Conservation (phyloP, 441 rosid genomes). For the Corymbia calophylla region DNA sequence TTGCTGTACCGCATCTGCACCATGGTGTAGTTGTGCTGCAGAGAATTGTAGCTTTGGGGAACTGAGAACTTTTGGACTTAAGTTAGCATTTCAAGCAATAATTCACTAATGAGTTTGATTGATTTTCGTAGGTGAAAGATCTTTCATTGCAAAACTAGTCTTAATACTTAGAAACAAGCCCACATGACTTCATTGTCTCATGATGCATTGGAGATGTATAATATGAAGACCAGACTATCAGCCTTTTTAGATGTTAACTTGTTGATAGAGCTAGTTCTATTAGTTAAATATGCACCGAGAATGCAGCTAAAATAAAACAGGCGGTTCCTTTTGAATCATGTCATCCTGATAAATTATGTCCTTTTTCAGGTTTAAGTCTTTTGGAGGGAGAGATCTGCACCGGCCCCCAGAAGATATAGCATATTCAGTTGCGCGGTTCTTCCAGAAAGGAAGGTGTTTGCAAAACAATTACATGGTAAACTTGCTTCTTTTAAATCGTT, state of each 20-base stretch:
- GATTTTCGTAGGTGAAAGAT: neutral
- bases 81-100: neutral
- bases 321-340: neutral
- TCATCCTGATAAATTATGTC: neutral
- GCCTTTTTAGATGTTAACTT: neutral
- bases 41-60: neutral
- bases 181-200: neutral
- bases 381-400: constrained; percentile 84
- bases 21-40: neutral
- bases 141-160: neutral
- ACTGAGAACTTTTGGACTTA: neutral
- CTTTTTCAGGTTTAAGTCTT: constrained; percentile 72
- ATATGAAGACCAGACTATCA: neutral
- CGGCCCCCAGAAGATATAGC: constrained; percentile 92
- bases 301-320: neutral
- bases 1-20: neutral
- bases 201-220: neutral
- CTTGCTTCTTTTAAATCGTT: neutral
- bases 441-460: constrained; percentile 80
- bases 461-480: constrained; percentile 93
- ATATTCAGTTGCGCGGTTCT: constrained; percentile 82
- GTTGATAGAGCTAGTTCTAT: neutral
- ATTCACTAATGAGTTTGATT: neutral
- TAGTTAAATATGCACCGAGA: neutral
- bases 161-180: neutral